Evolutionary conservation across 805 yeast species (phyloP), one percentile per base, ranked within the genome.

Genomic region (Wickerhamomyces kurtzmanii): DNA sequence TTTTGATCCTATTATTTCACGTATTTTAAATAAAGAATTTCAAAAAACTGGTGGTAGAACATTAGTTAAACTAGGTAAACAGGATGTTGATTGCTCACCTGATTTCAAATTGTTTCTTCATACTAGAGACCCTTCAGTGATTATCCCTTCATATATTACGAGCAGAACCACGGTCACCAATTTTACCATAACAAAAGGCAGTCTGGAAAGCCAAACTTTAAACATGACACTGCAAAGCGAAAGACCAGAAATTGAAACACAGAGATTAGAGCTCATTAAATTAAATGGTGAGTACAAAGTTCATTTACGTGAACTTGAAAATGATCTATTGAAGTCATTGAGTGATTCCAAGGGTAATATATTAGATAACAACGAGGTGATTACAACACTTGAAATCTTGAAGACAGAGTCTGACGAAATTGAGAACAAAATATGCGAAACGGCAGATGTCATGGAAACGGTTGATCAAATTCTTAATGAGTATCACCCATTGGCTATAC

Each of bases 1-100:
- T 38, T 75, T 69, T 43, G 89, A 89, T 46, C 94, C 96, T 0
- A 53, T 82, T 6, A 45, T 89, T 8, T 69, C 69, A 31, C 62
- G 79, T 0, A 51, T 89, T 2, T 49, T 89, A 26, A 62, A 71
- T 25, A 59, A 61, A 18, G 94, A 85, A 33, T 62, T 70, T 21
- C 63, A 64, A 17, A 57, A 62, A 17, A 61, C 75, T 17, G 95
- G 95, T 4, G 91, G 91, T 0, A 60, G 95, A 25, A 49, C 59
- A 6, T 48, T 81, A 28, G 64, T 85, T 1, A 59, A 56, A 13
- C 40, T 87, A 6, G 89, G 85, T 0, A 63, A 63, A 1, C 69
- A 66, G 21, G 72, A 71, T 5, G 58, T 87, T 27, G 95, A 84
- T 36, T 65, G 71, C 27, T 68, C 87, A 7, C 59, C 73, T 1